A percentile compares a stretch with the other conserved stretches of the same genome.
These are phyloP conservation scores for Penicillium bialowiezense DNA, from an alignment of 495 filamentous ascomycete genomes.

Conservation along the genomic window DNA sequence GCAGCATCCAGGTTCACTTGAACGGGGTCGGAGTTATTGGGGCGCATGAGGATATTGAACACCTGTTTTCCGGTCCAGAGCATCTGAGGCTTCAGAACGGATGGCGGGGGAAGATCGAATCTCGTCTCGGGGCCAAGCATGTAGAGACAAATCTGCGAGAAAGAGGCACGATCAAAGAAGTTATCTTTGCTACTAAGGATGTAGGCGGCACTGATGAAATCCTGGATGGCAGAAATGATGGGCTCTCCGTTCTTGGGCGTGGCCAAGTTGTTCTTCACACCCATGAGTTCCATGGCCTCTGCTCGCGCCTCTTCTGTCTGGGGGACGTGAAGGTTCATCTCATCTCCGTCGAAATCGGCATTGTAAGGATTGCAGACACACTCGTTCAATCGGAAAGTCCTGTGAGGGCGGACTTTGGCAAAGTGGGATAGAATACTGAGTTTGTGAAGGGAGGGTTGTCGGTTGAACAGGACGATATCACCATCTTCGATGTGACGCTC, in stretches of 20 bases:
- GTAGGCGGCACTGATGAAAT: constrained; percentile 96
- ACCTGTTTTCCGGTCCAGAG: constrained; percentile 98
- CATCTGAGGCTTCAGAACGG: constrained; percentile 78
- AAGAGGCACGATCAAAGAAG: constrained; percentile 83
- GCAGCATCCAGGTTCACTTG: constrained; percentile 90
- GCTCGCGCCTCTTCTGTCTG: constrained; percentile 96
- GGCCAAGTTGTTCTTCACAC: constrained; percentile 91
- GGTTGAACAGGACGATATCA: constrained; percentile 97
- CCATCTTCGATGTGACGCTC: constrained; percentile 94
- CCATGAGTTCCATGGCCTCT: constrained; percentile 95
- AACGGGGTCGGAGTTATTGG: constrained; percentile 75
- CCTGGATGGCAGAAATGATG: constrained; percentile 96
- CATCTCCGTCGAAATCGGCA: constrained; percentile 98
- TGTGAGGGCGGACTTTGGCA: constrained; percentile 89
- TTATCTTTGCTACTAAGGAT: constrained; percentile 88
- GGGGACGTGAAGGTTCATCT: constrained; percentile 98
- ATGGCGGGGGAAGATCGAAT: constrained; percentile 82
- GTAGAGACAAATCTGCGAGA: constrained; percentile 85
- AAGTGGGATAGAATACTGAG: constrained; percentile 94
- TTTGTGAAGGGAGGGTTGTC: constrained; percentile 96
- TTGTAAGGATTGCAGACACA: constrained; percentile 99
- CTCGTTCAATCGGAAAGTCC: constrained; percentile 95
- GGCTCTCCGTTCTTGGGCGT: constrained; percentile 98
- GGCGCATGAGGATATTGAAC: constrained; percentile 92
- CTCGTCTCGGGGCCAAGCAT: constrained; percentile 83